Evolutionary conservation across 768 basidiomycete species (phyloP), one percentile per base, ranked within the genome.

Genomic region (Podaxis mareebaensis): DNA sequence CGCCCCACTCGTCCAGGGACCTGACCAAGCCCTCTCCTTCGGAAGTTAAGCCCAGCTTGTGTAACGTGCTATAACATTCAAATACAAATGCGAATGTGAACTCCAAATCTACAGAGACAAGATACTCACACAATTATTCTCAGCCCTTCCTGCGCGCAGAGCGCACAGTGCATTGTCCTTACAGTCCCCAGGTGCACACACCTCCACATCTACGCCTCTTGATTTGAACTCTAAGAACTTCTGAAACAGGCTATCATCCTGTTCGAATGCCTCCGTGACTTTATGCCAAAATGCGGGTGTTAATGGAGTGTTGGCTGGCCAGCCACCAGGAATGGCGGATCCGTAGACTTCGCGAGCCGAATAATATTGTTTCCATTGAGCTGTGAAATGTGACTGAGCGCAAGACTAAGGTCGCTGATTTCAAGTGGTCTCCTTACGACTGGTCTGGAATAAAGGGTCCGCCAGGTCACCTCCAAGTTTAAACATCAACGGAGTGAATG

Each of bases 231-330:
- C 73, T 66, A 80, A 81, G 73, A 79, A 87, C 38, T 79, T 69
- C 46, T 80, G 70, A 65, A 82, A 83, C 3, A 79, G 76, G 13
- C 72, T 71, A 42, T 83, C 78, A 67, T 86, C 81, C 20, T 70
- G 63, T 46, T 73, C 79, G 64, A 87, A 83, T 0, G 75, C 79
- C 60, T 85, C 85, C 0, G 86, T 87, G 7, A 87, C 76, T 49
- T 74, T 73, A 69, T 88, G 87, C 87, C 86, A 88, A 74, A 88
- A 88, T 8, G 79, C 72, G 2, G 85, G 77, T 26, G 73, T 76
- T 12, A 88, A 75, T 1, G 85, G 69, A 53, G 77, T 72, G 1
- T 62, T 73, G 0, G 77, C 67, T 11, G 71, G 68, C 61, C 81
- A 73, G 30, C 76, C 76, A 12, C 81, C 79, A 26, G 67, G 39